Evolutionary conservation across 805 yeast genomes (phyloP).

Genomic region (Maudiozyma serrabonitensis): DNA sequence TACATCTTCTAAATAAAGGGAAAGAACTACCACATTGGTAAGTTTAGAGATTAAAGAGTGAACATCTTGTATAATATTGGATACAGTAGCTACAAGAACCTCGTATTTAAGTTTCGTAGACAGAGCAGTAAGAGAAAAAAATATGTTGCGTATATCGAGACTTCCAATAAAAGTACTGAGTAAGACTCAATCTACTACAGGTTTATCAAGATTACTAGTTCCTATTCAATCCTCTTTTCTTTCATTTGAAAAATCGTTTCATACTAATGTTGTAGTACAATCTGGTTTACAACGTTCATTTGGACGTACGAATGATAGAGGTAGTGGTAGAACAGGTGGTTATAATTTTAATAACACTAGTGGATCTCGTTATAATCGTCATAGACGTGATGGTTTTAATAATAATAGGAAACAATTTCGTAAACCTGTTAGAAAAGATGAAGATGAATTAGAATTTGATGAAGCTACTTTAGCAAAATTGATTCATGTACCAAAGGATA

Average conservation of each 20-base stretch:
- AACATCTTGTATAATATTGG: too few relatives aligned
- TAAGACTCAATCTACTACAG: too few relatives aligned
- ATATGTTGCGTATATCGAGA: too few relatives aligned
- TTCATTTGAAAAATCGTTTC: not conserved
- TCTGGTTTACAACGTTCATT: not conserved
- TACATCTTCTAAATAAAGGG: too few relatives aligned
- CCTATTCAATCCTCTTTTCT: too few relatives aligned
- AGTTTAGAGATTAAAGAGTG: too few relatives aligned
- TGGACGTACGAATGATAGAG: not conserved
- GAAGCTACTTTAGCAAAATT: constrained; percentile 11
- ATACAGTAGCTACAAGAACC: too few relatives aligned
- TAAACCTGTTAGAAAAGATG: constrained; percentile 2
- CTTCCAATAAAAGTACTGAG: too few relatives aligned
- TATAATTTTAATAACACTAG: not conserved
- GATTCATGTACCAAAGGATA: constrained; percentile 8
- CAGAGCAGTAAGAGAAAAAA: too few relatives aligned
- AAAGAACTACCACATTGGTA: too few relatives aligned
- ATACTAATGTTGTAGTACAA: not conserved
- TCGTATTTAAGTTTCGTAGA: too few relatives aligned
- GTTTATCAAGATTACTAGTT: too few relatives aligned
- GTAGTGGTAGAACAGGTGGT: not conserved
- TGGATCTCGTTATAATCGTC: not conserved
- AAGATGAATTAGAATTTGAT: constrained; percentile 7
- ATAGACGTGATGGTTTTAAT: not conserved
- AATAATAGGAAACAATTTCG: not conserved